Conservation (phyloP, 1,284 basidiomycete genomes). For the Prillingera fragicola region DNA sequence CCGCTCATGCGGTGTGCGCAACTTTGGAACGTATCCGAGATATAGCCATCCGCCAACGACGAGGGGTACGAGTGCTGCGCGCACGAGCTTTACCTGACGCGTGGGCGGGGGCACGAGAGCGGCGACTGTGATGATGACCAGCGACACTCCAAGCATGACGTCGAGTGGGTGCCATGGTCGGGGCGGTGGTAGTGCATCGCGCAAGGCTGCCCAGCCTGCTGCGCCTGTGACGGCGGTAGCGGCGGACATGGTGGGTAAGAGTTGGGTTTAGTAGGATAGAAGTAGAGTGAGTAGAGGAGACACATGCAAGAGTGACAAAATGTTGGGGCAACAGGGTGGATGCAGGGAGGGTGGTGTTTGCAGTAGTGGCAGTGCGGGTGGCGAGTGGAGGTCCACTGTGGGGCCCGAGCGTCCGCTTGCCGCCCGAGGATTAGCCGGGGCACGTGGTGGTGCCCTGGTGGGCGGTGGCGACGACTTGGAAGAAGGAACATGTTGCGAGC, state of each 20-base stretch:
- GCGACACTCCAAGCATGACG: conserved; percentile 5
- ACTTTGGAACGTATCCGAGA: conserved; percentile 12
- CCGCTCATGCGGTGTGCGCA: conserved; percentile 19
- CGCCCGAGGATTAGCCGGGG: too few relatives aligned
- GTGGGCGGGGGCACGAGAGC: conserved; percentile 24
- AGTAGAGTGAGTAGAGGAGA: too few relatives aligned
- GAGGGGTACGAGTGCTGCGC: conserved; percentile 23
- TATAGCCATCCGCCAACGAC: conserved; percentile 15
- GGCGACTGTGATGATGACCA: conserved; percentile 10
- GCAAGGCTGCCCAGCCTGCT: conserved; percentile 2
- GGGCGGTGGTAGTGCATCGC: conserved; percentile 10
- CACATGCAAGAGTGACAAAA: not conserved
- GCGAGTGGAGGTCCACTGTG: too few relatives aligned
- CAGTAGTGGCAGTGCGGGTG: too few relatives aligned
- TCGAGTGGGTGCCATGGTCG: conserved; percentile 5
- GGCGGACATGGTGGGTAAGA: too few relatives aligned
- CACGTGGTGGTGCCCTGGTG: too few relatives aligned
- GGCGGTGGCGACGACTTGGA: too few relatives aligned
- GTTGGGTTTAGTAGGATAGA: too few relatives aligned
- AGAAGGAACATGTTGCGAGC: too few relatives aligned
- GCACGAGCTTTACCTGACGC: conserved; percentile 24
- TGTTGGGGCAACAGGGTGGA: not conserved
- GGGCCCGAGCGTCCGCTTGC: too few relatives aligned
- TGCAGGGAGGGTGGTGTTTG: not conserved
- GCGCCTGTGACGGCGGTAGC: too few relatives aligned